phyloP scores from a whole-genome alignment of 2,329 filamentous ascomycete genomes.

The Colletotrichum karsti region DNA sequence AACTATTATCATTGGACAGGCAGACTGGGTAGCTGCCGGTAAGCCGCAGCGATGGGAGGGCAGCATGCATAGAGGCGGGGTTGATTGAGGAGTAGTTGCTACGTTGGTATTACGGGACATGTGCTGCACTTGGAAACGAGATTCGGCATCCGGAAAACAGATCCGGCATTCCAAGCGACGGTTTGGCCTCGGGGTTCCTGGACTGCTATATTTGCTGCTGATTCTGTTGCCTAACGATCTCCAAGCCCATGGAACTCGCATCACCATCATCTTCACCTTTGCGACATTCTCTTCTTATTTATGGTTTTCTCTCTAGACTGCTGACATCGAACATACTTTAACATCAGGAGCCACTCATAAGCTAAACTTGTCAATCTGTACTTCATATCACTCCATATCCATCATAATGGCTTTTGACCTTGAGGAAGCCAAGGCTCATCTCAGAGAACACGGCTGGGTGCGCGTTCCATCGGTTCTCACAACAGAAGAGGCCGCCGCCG shows the following conservation, averaged over 20 bases:
- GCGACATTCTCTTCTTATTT: background rate
- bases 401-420: background rate
- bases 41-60: fast-evolving
- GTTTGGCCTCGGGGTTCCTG: fast-evolving
- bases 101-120: background rate
- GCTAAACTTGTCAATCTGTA: fast-evolving
- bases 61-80: background rate
- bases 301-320: background rate
- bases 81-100: background rate
- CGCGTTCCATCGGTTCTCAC: background rate
- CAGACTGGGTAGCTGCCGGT: background rate
- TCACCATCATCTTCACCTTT: background rate
- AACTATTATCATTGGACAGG: background rate
- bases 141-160: background rate
- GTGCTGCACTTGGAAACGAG: background rate
- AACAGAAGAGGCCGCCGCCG: background rate
- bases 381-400: fast-evolving
- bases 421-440: background rate
- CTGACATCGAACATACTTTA: background rate
- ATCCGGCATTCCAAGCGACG: background rate
- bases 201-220: background rate
- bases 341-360: background rate
- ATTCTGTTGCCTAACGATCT: background rate
- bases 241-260: background rate
- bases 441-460: background rate